These are phyloP conservation scores for Heliamphora ciliata DNA, from an alignment of 179 eudicot genomes.

Conservation along the genomic window DNA sequence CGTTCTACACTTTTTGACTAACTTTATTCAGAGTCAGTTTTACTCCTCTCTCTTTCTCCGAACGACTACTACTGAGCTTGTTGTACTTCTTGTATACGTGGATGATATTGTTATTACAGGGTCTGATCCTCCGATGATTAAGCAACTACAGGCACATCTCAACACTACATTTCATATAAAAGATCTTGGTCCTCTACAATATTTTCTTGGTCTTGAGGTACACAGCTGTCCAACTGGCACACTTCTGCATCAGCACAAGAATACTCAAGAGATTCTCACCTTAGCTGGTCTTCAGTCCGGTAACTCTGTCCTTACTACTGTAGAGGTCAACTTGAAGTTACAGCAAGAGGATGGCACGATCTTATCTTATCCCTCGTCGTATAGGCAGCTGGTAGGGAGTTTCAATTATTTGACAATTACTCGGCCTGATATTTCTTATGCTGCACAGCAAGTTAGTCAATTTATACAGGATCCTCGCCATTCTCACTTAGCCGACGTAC, in stretches of 20 bases:
- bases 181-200: slow-evolving; percentile 1
- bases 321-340: slow-evolving; percentile 2
- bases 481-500: background rate
- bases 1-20: background rate
- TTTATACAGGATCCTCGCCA: slow-evolving; percentile 6
- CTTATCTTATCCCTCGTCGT: background rate
- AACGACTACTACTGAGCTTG: background rate
- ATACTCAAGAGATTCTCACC: background rate
- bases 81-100: background rate
- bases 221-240: background rate
- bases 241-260: slow-evolving; percentile 8
- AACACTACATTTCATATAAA: slow-evolving; percentile 12
- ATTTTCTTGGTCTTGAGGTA: slow-evolving; percentile 11
- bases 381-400: background rate
- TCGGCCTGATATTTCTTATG: background rate
- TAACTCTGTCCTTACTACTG: background rate
- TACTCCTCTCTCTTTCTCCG: slow-evolving; percentile 8
- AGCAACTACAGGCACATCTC: background rate
- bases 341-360: background rate
- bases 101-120: slow-evolving; percentile 13
- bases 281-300: background rate
- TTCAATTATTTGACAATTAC: slow-evolving; percentile 10
- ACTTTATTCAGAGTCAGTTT: background rate
- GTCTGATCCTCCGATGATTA: background rate
- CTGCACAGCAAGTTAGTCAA: background rate